phyloP scores from a whole-genome alignment of 129 eudicot genomes.

The Lactuca sativa region DNA sequence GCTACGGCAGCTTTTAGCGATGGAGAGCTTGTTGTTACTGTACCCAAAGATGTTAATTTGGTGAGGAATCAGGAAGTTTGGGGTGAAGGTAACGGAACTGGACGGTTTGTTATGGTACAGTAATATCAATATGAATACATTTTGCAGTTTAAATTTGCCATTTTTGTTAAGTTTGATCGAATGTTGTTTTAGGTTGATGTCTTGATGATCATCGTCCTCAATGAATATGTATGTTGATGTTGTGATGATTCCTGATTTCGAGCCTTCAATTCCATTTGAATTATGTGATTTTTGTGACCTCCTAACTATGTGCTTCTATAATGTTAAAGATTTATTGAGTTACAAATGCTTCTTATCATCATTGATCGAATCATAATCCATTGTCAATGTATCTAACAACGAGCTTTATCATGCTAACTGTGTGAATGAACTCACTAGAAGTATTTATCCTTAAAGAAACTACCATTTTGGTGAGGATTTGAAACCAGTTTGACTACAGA shows the following conservation, averaged over 20 bases:
- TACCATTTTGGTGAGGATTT: conserved; percentile 6
- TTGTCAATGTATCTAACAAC: not conserved
- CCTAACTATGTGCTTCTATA: not conserved
- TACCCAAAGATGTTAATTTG: conserved; percentile 59
- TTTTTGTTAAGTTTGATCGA: conserved; percentile 21
- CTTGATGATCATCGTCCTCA: conserved; percentile 6
- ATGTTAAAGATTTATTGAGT: not conserved
- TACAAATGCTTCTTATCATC: not conserved
- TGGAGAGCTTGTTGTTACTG: conserved; percentile 84
- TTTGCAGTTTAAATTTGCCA: conserved; percentile 6
- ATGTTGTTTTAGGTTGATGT: conserved; percentile 26
- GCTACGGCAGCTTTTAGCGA: conserved; percentile 67
- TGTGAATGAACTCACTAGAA: conserved; percentile 5
- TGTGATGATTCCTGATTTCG: conserved; percentile 13
- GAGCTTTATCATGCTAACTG: not conserved
- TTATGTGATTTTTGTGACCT: not conserved
- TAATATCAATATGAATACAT: conserved; percentile 25
- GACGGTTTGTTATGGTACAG: conserved; percentile 77
- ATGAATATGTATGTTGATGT: conserved; percentile 13
- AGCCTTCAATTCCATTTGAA: conserved; percentile 5
- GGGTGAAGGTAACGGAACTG: conserved; percentile 45
- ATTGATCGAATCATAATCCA: conserved; percentile 2
- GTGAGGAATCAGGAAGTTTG: conserved; percentile 37
- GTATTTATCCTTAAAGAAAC: not conserved
- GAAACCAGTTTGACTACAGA: conserved; percentile 1